These are phyloP conservation scores for Pleurotus tuoliensis DNA, from an alignment of 768 basidiomycete genomes.

Conservation along the genomic window DNA sequence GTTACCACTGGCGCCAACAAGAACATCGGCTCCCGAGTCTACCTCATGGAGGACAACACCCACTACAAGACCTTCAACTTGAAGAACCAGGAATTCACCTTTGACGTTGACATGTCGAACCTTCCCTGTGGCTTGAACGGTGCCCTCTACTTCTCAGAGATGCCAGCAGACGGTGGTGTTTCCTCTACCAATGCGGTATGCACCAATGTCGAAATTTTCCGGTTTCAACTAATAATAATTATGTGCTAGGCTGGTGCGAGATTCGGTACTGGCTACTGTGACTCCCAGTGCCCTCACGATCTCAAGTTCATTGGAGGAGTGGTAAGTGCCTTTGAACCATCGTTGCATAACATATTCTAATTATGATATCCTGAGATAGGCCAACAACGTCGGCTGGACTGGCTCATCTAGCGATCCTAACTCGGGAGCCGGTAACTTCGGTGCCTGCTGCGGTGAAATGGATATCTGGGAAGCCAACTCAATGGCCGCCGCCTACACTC, in stretches of 20 bases:
- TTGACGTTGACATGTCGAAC: conserved; percentile 57
- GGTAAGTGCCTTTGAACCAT: conserved; percentile 23
- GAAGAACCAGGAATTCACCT: conserved; percentile 56
- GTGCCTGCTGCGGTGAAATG: conserved; percentile 59
- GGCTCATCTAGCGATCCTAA: conserved; percentile 34
- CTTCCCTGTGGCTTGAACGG: conserved; percentile 59
- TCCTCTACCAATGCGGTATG: conserved; percentile 48
- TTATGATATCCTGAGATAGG: conserved; percentile 23
- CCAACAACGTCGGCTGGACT: conserved; percentile 43
- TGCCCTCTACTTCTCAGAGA: conserved; percentile 54
- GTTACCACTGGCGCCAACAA: conserved; percentile 32
- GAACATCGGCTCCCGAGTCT: conserved; percentile 42
- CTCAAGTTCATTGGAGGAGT: conserved; percentile 58
- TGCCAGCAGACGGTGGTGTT: conserved; percentile 52
- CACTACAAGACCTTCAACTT: conserved; percentile 43
- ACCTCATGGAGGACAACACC: conserved; percentile 45
- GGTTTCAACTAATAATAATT: not conserved
- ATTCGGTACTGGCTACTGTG: conserved; percentile 33
- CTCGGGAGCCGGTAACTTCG: conserved; percentile 40
- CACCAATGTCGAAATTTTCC: not conserved
- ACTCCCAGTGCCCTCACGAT: conserved; percentile 52
- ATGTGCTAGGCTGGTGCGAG: conserved; percentile 43
- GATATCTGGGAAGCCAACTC: conserved; percentile 60
- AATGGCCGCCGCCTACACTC: conserved; percentile 47
- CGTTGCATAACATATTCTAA: not conserved